A percentile compares a stretch with the other conserved stretches of the same genome.
Conservation (phyloP, 2,329 filamentous ascomycete species). For the Chalaropsis ovoidea region DNA sequence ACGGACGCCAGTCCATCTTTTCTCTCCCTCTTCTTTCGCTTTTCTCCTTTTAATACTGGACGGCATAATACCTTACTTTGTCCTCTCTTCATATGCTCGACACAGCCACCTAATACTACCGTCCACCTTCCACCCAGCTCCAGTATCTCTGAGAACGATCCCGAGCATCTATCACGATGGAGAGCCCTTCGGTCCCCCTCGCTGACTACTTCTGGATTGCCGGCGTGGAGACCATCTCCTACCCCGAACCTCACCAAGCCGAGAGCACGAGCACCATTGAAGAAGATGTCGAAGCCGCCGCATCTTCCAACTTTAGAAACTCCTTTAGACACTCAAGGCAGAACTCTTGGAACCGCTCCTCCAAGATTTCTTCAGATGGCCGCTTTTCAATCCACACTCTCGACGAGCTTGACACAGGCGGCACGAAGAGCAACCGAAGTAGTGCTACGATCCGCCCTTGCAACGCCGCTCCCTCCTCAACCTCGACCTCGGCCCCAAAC, state of each 20-base stretch:
- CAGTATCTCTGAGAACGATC: neutral
- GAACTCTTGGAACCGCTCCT: slow-evolving; percentile 49
- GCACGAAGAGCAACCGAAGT: slow-evolving; percentile 52
- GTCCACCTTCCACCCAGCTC: neutral
- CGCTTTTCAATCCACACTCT: slow-evolving; percentile 46
- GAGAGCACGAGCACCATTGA: slow-evolving; percentile 43
- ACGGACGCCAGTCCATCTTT: neutral
- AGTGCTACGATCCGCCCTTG: slow-evolving; percentile 52
- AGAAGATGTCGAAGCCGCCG: slow-evolving; percentile 47
- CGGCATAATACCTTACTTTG: neutral
- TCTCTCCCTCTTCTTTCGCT: neutral
- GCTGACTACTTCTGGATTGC: slow-evolving; percentile 71
- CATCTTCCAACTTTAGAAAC: slow-evolving; percentile 32
- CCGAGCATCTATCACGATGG: slow-evolving; percentile 37
- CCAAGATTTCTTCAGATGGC: slow-evolving; percentile 42
- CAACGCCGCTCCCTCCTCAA: slow-evolving; percentile 28
- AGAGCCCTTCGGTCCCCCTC: slow-evolving; percentile 52
- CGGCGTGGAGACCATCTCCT: slow-evolving; percentile 57
- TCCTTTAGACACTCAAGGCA: slow-evolving; percentile 51
- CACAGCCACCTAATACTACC: neutral
- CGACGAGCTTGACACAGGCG: slow-evolving; percentile 48
- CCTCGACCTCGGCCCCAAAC: slow-evolving; percentile 25
- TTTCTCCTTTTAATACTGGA: neutral
- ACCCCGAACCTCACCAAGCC: slow-evolving; percentile 43
- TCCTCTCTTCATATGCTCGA: neutral